A percentile compares a stretch with the other conserved stretches of the same genome.
Evolutionary conservation across 2,329 filamentous ascomycete genomes (phyloP).

Genomic region (Penicillium janthinellum): DNA sequence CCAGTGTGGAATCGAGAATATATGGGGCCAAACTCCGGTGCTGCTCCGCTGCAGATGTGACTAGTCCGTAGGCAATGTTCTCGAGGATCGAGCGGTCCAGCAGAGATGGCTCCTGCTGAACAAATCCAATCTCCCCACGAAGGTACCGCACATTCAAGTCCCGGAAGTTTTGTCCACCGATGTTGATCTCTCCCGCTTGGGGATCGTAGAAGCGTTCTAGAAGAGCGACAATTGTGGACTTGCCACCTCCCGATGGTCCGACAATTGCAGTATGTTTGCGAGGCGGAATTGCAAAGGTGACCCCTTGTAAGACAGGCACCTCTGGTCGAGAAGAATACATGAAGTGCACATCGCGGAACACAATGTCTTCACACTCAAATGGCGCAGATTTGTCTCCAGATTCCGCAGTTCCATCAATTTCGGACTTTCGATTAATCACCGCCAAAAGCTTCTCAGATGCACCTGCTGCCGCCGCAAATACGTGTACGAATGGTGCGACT

Average conservation of each 20-base stretch:
- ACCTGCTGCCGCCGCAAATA: conserved; percentile 52
- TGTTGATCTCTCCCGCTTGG: conserved; percentile 30
- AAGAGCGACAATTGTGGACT: conserved; percentile 50
- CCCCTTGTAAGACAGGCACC: conserved; percentile 36
- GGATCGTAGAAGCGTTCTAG: conserved; percentile 44
- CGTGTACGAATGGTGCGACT: conserved; percentile 44
- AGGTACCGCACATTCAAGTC: conserved; percentile 40
- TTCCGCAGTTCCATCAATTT: conserved; percentile 47
- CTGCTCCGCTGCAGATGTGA: conserved; percentile 34
- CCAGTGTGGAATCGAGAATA: conserved; percentile 30
- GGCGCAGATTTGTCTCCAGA: conserved; percentile 27
- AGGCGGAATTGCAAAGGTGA: conserved; percentile 37
- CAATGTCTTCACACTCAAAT: conserved; percentile 30
- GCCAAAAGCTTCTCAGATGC: conserved; percentile 60
- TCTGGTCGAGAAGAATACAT: conserved; percentile 42
- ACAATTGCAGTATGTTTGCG: conserved; percentile 48
- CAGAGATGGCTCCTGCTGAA: conserved; percentile 56
- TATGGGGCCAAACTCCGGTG: conserved; percentile 30
- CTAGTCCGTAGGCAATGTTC: conserved; percentile 56
- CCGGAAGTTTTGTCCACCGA: conserved; percentile 34
- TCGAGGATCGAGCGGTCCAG: conserved; percentile 56
- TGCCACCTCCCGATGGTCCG: conserved; percentile 56
- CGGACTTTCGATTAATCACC: conserved; percentile 57
- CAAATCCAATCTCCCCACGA: conserved; percentile 42
- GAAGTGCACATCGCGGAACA: conserved; percentile 40